A percentile compares a stretch with the other conserved stretches of the same genome.
Conservation (phyloP, 805 yeast genomes). For the Clavispora carvajalis region DNA sequence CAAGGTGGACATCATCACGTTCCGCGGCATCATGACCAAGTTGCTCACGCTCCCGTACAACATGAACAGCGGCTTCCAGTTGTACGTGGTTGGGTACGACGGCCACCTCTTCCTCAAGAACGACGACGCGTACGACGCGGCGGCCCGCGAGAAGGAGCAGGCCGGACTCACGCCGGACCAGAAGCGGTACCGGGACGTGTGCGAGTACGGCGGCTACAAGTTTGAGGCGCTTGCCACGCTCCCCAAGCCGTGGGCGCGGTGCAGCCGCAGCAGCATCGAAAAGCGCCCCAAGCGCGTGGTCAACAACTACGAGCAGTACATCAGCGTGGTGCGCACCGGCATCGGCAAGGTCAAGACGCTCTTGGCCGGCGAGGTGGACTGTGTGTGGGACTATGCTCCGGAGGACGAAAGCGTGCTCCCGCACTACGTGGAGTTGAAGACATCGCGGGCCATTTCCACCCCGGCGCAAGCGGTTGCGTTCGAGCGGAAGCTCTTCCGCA, state of each 20-base stretch:
- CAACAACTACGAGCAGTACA: conserved; percentile 70
- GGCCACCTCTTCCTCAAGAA: conserved; percentile 69
- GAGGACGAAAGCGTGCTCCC: conserved; percentile 37
- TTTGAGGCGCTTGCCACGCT: conserved; percentile 78
- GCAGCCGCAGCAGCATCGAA: conserved; percentile 64
- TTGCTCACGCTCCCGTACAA: conserved; percentile 65
- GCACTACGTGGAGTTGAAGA: conserved; percentile 84
- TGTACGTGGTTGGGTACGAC: conserved; percentile 53
- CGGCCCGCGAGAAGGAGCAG: conserved; percentile 20
- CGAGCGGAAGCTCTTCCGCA: conserved; percentile 67
- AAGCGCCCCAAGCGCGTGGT: conserved; percentile 55
- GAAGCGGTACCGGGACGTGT: conserved; percentile 29
- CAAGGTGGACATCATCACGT: conserved; percentile 67
- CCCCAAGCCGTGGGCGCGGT: conserved; percentile 67
- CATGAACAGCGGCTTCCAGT: conserved; percentile 48
- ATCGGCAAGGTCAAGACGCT: conserved; percentile 66
- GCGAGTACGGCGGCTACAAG: conserved; percentile 71
- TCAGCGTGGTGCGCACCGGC: conserved; percentile 79
- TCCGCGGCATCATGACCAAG: conserved; percentile 79
- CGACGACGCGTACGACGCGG: conserved; percentile 37
- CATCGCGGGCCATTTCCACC: conserved; percentile 51
- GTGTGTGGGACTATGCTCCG: conserved; percentile 79
- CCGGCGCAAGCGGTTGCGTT: conserved; percentile 58
- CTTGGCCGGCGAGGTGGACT: conserved; percentile 89
- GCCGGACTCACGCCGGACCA: conserved; percentile 8